Conservation (phyloP, 1,139 yeast genomes). For the Yarrowia galli region DNA sequence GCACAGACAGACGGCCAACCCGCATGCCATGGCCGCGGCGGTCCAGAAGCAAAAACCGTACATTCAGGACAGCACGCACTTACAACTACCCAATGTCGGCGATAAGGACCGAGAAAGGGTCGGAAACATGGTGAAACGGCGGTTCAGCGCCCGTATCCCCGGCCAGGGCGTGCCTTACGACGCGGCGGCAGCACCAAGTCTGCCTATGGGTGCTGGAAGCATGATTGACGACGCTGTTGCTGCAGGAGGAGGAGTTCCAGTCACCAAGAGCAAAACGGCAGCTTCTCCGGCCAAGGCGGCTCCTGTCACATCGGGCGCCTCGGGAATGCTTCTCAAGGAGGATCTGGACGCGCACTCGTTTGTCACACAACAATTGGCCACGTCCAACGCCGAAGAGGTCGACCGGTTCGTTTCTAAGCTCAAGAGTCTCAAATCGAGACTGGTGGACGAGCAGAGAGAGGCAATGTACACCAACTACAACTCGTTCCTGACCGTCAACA, state of each 20-base stretch:
- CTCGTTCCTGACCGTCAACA: conserved; percentile 72
- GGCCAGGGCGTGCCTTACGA: conserved; percentile 40
- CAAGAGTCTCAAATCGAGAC: conserved; percentile 59
- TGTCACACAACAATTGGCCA: conserved; percentile 62
- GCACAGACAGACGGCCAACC: conserved; percentile 47
- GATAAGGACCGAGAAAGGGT: conserved; percentile 42
- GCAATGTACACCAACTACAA: conserved; percentile 75
- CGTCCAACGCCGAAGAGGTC: conserved; percentile 76
- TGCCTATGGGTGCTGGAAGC: conserved; percentile 46
- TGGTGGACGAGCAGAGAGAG: conserved; percentile 68
- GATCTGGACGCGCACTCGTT: conserved; percentile 59
- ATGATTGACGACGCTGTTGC: conserved; percentile 45
- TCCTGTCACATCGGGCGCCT: background rate
- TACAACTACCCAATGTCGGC: conserved; percentile 42
- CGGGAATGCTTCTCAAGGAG: conserved; percentile 45
- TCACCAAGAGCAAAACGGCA: background rate
- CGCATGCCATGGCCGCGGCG: conserved; percentile 42
- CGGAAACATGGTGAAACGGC: conserved; percentile 46
- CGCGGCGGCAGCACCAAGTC: conserved; percentile 43
- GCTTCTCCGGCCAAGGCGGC: conserved; percentile 20
- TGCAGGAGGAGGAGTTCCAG: background rate
- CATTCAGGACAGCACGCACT: conserved; percentile 40
- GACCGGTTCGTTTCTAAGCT: conserved; percentile 72
- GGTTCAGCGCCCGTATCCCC: conserved; percentile 45
- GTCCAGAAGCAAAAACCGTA: conserved; percentile 41